phyloP scores from a whole-genome alignment of 257 asterid species.

The Forsythia suspensa region DNA sequence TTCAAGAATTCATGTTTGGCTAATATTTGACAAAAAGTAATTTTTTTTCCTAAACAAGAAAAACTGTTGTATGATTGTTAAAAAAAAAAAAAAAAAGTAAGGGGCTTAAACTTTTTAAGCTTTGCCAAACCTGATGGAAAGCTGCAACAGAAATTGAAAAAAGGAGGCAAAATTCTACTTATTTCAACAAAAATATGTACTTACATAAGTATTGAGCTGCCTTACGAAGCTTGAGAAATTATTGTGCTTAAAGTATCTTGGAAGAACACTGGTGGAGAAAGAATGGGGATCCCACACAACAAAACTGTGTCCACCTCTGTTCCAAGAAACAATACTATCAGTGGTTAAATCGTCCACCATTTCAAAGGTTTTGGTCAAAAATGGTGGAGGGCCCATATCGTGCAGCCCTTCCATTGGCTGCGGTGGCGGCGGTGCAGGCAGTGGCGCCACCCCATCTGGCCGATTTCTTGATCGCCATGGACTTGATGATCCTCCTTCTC shows the following conservation, averaged over 20 bases:
- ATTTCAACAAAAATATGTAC: slow-evolving; percentile 16
- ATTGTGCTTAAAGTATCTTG: slow-evolving; percentile 69
- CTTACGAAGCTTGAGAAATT: slow-evolving; percentile 90
- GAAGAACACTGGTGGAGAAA: slow-evolving; percentile 55
- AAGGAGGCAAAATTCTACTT: background rate
- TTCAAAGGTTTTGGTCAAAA: slow-evolving; percentile 74
- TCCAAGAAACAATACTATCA: slow-evolving; percentile 67
- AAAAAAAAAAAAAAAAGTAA: too few relatives aligned
- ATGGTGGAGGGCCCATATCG: slow-evolving; percentile 85
- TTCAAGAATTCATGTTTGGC: background rate
- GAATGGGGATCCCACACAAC: slow-evolving; percentile 85
- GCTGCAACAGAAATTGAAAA: background rate
- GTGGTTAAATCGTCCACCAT: slow-evolving; percentile 73
- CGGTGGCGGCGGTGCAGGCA: slow-evolving; percentile 33
- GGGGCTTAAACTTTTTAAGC: too few relatives aligned
- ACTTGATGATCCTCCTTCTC: slow-evolving; percentile 14
- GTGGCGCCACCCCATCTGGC: background rate
- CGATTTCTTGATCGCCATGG: slow-evolving; percentile 12
- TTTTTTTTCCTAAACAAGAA: too few relatives aligned
- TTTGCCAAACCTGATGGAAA: background rate
- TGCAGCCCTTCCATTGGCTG: slow-evolving; percentile 82
- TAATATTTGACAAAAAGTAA: too few relatives aligned
- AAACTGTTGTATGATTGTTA: background rate
- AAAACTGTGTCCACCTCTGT: slow-evolving; percentile 74
- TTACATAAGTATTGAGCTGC: slow-evolving; percentile 89